These are phyloP conservation scores for Leccinum broughii DNA, from an alignment of 768 basidiomycete genomes.

Conservation along the genomic window DNA sequence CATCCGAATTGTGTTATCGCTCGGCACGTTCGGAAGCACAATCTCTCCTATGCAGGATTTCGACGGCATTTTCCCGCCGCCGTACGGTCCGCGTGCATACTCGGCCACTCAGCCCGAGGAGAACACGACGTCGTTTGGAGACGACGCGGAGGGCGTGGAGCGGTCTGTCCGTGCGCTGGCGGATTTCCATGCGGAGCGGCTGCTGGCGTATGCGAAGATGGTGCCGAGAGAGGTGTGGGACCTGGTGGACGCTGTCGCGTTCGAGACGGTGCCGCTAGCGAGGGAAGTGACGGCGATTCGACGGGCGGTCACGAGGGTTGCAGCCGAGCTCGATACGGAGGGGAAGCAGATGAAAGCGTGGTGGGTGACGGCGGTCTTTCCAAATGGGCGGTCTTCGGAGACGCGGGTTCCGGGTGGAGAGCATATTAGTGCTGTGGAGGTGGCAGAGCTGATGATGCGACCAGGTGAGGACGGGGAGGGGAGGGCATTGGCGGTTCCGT, in stretches of 20 bases:
- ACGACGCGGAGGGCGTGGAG: conserved; percentile 33
- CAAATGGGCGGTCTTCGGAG: conserved; percentile 49
- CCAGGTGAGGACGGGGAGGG: conserved; percentile 15
- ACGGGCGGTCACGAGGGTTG: conserved; percentile 50
- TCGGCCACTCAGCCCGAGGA: conserved; percentile 22
- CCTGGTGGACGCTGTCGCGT: conserved; percentile 62
- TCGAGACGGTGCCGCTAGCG: conserved; percentile 75
- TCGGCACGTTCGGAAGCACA: conserved; percentile 75
- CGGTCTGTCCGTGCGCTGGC: conserved; percentile 52
- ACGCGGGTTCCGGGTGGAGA: conserved; percentile 26
- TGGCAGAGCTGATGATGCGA: conserved; percentile 44
- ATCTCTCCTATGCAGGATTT: conserved; percentile 70
- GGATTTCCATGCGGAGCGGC: conserved; percentile 62
- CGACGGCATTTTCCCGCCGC: conserved; percentile 72
- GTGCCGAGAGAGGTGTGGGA: conserved; percentile 47
- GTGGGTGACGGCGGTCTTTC: conserved; percentile 75
- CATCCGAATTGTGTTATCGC: conserved; percentile 60
- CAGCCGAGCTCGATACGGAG: conserved; percentile 20
- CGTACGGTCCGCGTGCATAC: conserved; percentile 61
- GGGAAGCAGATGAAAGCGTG: conserved; percentile 52
- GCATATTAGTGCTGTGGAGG: conserved; percentile 36
- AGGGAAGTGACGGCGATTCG: conserved; percentile 68
- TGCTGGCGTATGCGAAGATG: conserved; percentile 53
- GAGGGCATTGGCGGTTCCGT: conserved; percentile 36
- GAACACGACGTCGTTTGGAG: conserved; percentile 46